Evolutionary conservation across 352 stramenopile genomes (phyloP).

Genomic region (Globisporangium spiculum): DNA sequence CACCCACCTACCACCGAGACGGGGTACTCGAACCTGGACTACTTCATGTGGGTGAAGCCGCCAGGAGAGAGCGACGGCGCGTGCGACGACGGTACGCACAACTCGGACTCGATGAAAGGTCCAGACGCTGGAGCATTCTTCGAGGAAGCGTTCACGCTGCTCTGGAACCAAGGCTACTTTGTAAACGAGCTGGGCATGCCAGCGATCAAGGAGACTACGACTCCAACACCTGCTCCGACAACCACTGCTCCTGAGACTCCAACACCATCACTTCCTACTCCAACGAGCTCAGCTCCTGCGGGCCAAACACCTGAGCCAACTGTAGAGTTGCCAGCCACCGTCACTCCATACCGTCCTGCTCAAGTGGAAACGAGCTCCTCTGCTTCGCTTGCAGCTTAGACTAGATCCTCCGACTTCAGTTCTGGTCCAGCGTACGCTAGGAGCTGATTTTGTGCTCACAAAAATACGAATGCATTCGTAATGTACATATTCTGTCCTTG

Average conservation of each 20-base stretch:
- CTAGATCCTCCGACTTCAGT: too few relatives aligned
- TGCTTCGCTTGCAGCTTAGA: too few relatives aligned
- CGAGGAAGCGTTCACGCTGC: constrained; percentile 40
- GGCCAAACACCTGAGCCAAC: too few relatives aligned
- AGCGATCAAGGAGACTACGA: constrained; percentile 21
- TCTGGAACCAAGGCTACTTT: constrained; percentile 73
- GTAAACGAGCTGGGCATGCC: constrained; percentile 39
- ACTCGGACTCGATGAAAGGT: constrained; percentile 44
- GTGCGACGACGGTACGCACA: constrained; percentile 32
- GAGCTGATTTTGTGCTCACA: too few relatives aligned
- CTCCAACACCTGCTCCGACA: background rate
- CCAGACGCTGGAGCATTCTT: constrained; percentile 57
- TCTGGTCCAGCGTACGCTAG: too few relatives aligned
- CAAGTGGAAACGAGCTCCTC: too few relatives aligned
- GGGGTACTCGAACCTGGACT: constrained; percentile 49
- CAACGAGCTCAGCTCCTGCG: background rate
- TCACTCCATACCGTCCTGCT: too few relatives aligned
- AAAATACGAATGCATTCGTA: too few relatives aligned
- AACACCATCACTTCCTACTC: too few relatives aligned
- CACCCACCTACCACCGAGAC: constrained; percentile 44
- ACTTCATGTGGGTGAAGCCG: constrained; percentile 74
- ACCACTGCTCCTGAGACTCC: background rate
- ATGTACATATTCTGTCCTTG: too few relatives aligned
- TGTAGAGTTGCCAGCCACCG: too few relatives aligned
- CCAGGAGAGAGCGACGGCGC: constrained; percentile 63